Evolutionary conservation across 1,284 basidiomycete species (phyloP).

Genomic region (Dichomitus squalens): DNA sequence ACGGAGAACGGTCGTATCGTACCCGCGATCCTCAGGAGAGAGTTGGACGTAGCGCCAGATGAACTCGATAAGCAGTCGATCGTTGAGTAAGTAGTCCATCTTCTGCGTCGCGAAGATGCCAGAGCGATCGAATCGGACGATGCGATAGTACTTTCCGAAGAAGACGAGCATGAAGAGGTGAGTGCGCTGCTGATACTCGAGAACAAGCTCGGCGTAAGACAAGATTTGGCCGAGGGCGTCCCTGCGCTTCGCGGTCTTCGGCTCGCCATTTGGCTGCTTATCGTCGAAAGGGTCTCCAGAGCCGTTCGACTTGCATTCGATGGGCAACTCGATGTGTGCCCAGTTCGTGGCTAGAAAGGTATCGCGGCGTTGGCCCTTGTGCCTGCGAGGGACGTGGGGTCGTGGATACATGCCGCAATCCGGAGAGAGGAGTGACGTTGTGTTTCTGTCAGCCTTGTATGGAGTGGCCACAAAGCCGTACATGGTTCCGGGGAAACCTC

Average conservation of each 20-base stretch:
- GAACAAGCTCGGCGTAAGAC: constrained; percentile 6
- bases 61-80: constrained; percentile 9
- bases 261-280: not conserved
- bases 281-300: constrained; percentile 12
- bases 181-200: constrained; percentile 8
- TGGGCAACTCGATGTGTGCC: constrained; percentile 1
- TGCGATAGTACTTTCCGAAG: constrained; percentile 12
- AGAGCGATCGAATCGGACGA: constrained; percentile 12
- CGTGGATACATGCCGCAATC: too few relatives aligned
- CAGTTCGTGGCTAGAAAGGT: too few relatives aligned
- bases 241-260: not conserved
- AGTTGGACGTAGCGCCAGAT: constrained; percentile 10
- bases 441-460: too few relatives aligned
- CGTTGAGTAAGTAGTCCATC: constrained; percentile 15
- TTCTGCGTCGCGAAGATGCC: constrained; percentile 7
- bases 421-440: too few relatives aligned
- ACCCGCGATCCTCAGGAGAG: constrained; percentile 1
- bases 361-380: too few relatives aligned
- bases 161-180: constrained; percentile 8
- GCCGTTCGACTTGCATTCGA: constrained; percentile 8
- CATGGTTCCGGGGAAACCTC: too few relatives aligned
- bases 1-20: constrained; percentile 9
- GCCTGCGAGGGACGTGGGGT: too few relatives aligned
- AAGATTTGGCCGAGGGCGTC: constrained; percentile 3
- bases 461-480: too few relatives aligned